Conservation (phyloP, 2,329 filamentous ascomycete species). For the Bertia moriformis region DNA sequence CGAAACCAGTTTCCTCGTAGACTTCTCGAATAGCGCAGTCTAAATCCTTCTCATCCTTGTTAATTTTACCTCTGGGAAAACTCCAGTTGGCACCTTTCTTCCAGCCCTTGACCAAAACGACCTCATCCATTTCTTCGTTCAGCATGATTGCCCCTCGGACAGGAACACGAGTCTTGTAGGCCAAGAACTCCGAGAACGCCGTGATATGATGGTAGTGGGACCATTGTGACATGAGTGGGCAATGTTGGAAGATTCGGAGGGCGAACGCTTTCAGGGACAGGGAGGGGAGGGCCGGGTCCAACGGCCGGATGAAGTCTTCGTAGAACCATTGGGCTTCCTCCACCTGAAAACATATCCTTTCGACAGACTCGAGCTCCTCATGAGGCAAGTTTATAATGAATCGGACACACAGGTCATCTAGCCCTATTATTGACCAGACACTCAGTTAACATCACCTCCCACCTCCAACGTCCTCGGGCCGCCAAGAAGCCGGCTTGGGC, state of each 20-base stretch:
- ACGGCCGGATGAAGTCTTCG: constrained; percentile 92
- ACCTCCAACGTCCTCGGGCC: too few species aligned
- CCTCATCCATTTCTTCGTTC: constrained; percentile 85
- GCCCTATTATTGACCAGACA: constrained; percentile 46
- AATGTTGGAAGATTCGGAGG: constrained; percentile 83
- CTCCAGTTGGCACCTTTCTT: constrained; percentile 95
- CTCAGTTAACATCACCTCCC: background rate
- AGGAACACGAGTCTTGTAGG: constrained; percentile 87
- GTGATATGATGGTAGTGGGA: constrained; percentile 62
- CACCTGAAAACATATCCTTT: constrained; percentile 94
- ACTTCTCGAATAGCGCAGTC: constrained; percentile 90
- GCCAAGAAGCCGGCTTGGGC: too few species aligned
- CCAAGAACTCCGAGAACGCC: constrained; percentile 81
- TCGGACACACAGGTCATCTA: constrained; percentile 93
- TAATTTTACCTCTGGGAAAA: constrained; percentile 93
- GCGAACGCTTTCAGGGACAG: constrained; percentile 77
- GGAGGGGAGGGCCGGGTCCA: constrained; percentile 71
- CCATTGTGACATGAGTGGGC: constrained; percentile 72
- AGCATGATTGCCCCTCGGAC: constrained; percentile 88
- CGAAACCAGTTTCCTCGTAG: constrained; percentile 88
- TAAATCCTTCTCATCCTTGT: constrained; percentile 86
- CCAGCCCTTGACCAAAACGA: constrained; percentile 90
- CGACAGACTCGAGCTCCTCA: constrained; percentile 77
- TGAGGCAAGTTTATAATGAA: constrained; percentile 95
- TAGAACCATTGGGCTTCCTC: constrained; percentile 99